Evolutionary conservation across 2,329 filamentous ascomycete genomes (phyloP).

Genomic region (Nothophoma quercina): DNA sequence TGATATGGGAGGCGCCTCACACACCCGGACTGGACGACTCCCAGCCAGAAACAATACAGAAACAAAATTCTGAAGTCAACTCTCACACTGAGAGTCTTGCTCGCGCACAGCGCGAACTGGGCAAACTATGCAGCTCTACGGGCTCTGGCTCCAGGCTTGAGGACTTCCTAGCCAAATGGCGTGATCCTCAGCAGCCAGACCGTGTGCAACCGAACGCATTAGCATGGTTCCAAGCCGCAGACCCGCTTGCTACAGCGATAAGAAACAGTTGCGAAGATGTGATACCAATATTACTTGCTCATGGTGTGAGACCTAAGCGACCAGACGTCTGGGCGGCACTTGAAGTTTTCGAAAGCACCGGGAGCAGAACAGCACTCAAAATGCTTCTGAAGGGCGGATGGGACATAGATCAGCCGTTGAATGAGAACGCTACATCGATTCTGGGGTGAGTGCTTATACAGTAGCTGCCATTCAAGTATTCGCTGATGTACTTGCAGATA

Average conservation of each 20-base stretch:
- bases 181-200: not conserved
- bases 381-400: not conserved
- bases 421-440: not conserved
- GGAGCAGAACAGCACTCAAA: not conserved
- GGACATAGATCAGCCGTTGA: not conserved
- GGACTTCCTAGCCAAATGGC: not conserved
- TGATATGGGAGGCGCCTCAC: not conserved
- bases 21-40: not conserved
- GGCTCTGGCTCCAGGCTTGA: not conserved
- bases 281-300: not conserved
- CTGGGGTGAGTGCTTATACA: not conserved
- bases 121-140: not conserved
- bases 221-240: not conserved
- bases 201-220: too few relatives aligned
- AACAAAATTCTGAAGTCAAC: not conserved
- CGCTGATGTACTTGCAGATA: not conserved
- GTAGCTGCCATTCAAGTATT: not conserved
- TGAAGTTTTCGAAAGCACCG: not conserved
- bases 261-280: not conserved
- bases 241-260: not conserved
- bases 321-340: slow-evolving; percentile 1
- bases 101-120: not conserved
- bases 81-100: not conserved
- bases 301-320: not conserved
- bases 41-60: not conserved